phyloP scores from a whole-genome alignment of 140 eudicot species.

The Stevia rebaudiana region DNA sequence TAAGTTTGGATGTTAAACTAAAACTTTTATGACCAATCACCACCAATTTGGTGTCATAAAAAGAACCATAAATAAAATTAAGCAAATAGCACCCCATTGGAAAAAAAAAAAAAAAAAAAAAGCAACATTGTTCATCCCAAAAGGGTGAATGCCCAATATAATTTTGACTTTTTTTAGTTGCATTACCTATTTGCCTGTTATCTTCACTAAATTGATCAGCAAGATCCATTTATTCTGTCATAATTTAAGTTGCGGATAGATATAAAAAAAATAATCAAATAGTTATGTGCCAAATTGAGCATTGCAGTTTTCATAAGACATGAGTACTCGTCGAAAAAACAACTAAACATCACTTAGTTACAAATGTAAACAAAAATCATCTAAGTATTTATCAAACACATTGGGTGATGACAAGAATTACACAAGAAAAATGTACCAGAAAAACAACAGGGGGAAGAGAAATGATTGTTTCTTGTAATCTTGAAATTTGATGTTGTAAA shows the following conservation, averaged over 20 bases:
- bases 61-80: not conserved
- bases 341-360: not conserved
- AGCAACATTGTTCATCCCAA: not conserved
- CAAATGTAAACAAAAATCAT: not conserved
- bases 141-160: not conserved
- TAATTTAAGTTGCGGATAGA: not conserved
- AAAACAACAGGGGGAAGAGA: constrained; percentile 47
- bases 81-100: not conserved
- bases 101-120: not conserved
- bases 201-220: not conserved
- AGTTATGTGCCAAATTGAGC: not conserved
- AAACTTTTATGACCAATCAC: not conserved
- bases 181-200: not conserved
- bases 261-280: not conserved
- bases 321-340: not conserved
- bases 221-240: not conserved
- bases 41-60: not conserved
- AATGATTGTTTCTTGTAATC: constrained; percentile 40
- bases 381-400: not conserved
- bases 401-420: not conserved
- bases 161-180: not conserved
- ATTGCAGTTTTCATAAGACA: not conserved
- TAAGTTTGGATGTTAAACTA: not conserved
- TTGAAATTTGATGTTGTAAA: constrained; percentile 15
- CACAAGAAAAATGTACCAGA: constrained; percentile 32